Conservation (phyloP, 805 yeast species). For the Vanderwaltozyma tropicalis region DNA sequence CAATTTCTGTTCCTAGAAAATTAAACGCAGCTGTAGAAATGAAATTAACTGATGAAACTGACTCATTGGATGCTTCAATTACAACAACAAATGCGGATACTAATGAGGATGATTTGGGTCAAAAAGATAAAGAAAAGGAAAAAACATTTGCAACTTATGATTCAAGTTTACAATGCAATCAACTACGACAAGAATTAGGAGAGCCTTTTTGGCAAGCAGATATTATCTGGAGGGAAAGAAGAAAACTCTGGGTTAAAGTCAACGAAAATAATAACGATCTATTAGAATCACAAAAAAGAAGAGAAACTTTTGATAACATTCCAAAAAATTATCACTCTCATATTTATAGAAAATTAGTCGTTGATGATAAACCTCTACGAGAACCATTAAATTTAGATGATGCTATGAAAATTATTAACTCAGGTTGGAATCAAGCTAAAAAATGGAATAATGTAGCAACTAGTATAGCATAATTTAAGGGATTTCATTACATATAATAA, state of each 20-base stretch:
- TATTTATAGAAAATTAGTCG: conserved; percentile 60
- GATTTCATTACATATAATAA: background rate
- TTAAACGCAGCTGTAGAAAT: conserved; percentile 10
- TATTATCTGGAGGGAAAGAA: conserved; percentile 57
- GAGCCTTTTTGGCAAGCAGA: conserved; percentile 44
- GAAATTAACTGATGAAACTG: conserved; percentile 19
- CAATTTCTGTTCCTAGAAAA: background rate
- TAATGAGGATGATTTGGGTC: conserved; percentile 1
- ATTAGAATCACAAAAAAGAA: conserved; percentile 5
- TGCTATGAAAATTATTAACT: conserved; percentile 57
- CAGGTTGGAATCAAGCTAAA: conserved; percentile 77
- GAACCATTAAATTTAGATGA: conserved; percentile 66
- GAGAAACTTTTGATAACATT: conserved; percentile 24
- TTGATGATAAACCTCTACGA: conserved; percentile 57
- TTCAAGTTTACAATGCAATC: conserved; percentile 23
- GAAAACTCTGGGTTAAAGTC: conserved; percentile 54
- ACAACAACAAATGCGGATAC: conserved; percentile 1
- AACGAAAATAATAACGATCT: conserved; percentile 2
- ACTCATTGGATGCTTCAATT: conserved; percentile 1
- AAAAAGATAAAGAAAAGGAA: conserved; percentile 11
- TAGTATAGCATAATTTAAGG: background rate
- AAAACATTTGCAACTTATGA: conserved; percentile 24
- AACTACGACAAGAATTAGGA: conserved; percentile 23
- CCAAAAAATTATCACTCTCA: conserved; percentile 44
- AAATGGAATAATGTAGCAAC: conserved; percentile 52